Base-by-base conservation (phyloP, 352 stramenopile genomes). In the Phytopythium aichiense region DNA sequence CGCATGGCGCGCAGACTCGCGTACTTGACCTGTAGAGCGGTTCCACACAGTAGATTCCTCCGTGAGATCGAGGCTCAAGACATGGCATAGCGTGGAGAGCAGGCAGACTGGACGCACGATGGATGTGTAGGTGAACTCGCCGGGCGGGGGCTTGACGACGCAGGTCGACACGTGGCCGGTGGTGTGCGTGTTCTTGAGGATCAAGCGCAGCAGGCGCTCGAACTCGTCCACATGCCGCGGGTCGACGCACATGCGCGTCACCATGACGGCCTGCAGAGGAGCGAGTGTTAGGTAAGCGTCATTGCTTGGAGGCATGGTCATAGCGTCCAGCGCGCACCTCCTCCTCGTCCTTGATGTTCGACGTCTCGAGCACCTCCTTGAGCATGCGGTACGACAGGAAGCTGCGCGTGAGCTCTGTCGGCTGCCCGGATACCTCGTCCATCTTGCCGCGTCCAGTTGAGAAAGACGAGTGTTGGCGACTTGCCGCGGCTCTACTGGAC, bases 121-220 rank as follows among this genome's bases (percentile, higher is more conserved):
- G 7, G 84, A 92, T 38, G 84, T 92, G 71, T 92, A 92, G 7
- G 81, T 92, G 66, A 80, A 87, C 54, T 91, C 80, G 53, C 81
- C 84, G 1, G 72, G 78, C 22, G 81, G 79, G 0, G 84, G 84
- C 63, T 88, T 88, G 58, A 92, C 84, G 13, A 92, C 84, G 48
- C 81, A 91, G 31, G 84, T 92, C 40, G 84, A 92, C 61, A 92
- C 81, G 63, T 92, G 84, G 66, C 81, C 84, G 40, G 83, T 75
- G 5, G 76, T 91, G 67, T 92, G 81, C 55, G 79, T 92, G 54
- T 68, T 91, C 69, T 90, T 91, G 22, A 92, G 73, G n/a, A 92
- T 91, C 60, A 92, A 64, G 7, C 84, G 81, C 55, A 92, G 62
- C 45, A 92, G 69, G 25, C 80, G 79, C 66, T 92, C 84, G 65